These are phyloP conservation scores for Thraustotheca clavata DNA, from an alignment of 352 stramenopile species.

Conservation along the genomic window DNA sequence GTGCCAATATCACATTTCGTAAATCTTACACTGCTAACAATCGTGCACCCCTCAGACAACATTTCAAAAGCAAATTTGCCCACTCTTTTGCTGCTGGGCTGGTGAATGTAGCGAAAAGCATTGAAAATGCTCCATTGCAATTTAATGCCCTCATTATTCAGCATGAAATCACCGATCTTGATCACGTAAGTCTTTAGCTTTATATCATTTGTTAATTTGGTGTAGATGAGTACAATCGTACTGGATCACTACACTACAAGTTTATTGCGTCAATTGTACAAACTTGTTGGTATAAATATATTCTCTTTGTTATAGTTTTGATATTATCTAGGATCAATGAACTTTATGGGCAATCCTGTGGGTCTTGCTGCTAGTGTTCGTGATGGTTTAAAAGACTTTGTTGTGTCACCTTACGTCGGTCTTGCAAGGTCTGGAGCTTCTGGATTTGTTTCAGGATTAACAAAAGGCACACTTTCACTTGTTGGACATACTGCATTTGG, in stretches of 20 bases:
- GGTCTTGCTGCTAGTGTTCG: slow-evolving; percentile 12
- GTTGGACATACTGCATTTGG: slow-evolving; percentile 17
- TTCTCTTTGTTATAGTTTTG: not conserved
- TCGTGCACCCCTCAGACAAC: not conserved
- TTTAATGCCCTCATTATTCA: slow-evolving; percentile 4
- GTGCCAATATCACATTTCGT: slow-evolving; percentile 18
- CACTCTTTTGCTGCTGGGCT: slow-evolving; percentile 15
- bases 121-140: slow-evolving; percentile 18
- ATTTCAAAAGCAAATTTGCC: slow-evolving; percentile 18
- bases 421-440: not conserved
- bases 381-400: slow-evolving; percentile 12
- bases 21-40: slow-evolving; percentile 6
- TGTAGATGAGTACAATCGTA: slow-evolving; percentile 2
- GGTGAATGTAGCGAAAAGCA: slow-evolving; percentile 17
- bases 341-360: slow-evolving; percentile 21
- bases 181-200: not conserved
- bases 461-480: slow-evolving; percentile 9
- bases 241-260: slow-evolving; percentile 14
- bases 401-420: slow-evolving; percentile 12
- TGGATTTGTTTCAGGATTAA: slow-evolving; percentile 5
- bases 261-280: slow-evolving; percentile 19
- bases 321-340: slow-evolving; percentile 8
- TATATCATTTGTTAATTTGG: not conserved
- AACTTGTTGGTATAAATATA: slow-evolving; percentile 6
- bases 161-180: slow-evolving; percentile 12